These are phyloP conservation scores for Lupinus albus DNA, from an alignment of 306 rosid genomes.

Conservation along the genomic window DNA sequence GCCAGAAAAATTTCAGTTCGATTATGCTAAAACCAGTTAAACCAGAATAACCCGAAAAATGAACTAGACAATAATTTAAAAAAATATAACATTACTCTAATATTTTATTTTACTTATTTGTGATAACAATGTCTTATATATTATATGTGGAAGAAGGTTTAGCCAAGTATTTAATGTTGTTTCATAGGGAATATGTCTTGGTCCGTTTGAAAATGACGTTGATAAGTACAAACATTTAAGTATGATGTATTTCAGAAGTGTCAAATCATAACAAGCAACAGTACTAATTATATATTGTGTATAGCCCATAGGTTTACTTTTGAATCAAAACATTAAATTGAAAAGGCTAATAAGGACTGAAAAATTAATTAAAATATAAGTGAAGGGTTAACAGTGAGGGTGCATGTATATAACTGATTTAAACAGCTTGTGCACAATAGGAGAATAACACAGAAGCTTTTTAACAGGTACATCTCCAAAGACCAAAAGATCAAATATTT, in stretches of 20 bases:
- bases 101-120: too few relatives aligned
- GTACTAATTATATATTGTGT: neutral
- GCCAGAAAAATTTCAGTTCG: too few relatives aligned
- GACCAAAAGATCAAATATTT: too few relatives aligned
- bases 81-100: too few relatives aligned
- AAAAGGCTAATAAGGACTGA: neutral
- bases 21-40: too few relatives aligned
- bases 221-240: neutral
- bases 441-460: neutral
- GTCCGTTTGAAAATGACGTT: conserved; percentile 1
- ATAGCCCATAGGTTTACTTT: neutral
- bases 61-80: too few relatives aligned
- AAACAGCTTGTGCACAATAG: neutral
- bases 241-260: neutral
- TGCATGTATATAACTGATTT: neutral
- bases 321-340: neutral
- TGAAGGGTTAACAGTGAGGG: neutral
- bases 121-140: neutral
- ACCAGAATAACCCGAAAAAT: too few relatives aligned
- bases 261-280: neutral
- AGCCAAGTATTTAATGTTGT: conserved; percentile 1
- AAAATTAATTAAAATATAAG: neutral
- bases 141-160: neutral
- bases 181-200: neutral
- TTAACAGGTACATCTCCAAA: too few relatives aligned